Evolutionary conservation across 495 filamentous ascomycete species (phyloP), one percentile per base, ranked within the genome.

Genomic region (Aspergillus leporis): DNA sequence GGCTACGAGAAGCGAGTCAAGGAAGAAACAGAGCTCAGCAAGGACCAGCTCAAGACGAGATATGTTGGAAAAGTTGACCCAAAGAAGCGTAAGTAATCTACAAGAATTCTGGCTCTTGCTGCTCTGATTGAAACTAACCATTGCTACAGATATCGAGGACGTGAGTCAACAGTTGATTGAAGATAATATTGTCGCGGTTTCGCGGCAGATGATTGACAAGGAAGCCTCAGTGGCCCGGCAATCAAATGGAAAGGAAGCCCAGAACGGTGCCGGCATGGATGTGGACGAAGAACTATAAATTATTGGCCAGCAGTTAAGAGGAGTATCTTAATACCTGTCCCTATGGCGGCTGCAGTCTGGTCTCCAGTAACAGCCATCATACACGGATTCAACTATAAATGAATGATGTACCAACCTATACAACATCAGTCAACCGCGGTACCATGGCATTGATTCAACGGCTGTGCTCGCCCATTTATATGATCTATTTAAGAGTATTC

Each of bases 21-120:
- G 81, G 95, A 98, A 78, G 94, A 98, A 81, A 93, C 90, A 25
- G 92, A 97, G 76, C 77, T 98, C 71, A 96, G 86, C 41, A 97
- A 97, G 81, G 94, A 98, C 30, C 93, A 98, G 69, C 80, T 98
- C 55, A 97, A 97, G 87, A 98, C 94, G 53, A 86, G 94, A 85
- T 98, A 98, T 75, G 94, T 98, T 48, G 94, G 94, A 70, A 98
- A 97, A 78, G 84, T 98, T 65, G 94, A 98, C 68, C 94, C 94
- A 30, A 98, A 98, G 88, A 98, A 98, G 81, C 94, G 85, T 88
- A 81, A 34, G 83, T 78, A 51, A 8, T 41, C 38, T n/a, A 14
- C 25, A 3, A 30, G 19, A 6, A 13, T 28, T 36, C 36, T 40
- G 3, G 16, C 16, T 14, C 5, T 58, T 8, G 32, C n/a, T 21